phyloP scores from a whole-genome alignment of 331 rosid species.

The Saraca asoca region DNA sequence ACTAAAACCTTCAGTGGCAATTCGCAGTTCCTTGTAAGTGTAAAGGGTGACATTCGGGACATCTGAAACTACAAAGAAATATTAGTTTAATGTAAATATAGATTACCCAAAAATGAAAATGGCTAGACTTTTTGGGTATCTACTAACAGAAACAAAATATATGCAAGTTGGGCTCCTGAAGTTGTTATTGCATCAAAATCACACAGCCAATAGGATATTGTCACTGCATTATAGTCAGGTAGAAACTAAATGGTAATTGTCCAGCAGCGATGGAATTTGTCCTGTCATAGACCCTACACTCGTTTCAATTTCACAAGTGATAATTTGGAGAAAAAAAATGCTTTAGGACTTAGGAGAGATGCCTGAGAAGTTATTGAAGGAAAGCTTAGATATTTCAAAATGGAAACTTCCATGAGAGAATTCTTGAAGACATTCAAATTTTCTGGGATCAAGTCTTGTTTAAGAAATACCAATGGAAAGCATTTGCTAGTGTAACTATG shows the following conservation, averaged over 20 bases:
- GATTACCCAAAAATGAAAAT: conserved; percentile 9
- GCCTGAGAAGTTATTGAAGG: not conserved
- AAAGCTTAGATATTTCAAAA: not conserved
- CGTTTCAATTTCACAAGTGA: not conserved
- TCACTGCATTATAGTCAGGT: not conserved
- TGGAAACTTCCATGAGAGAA: not conserved
- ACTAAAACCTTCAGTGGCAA: conserved; percentile 60
- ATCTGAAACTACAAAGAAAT: conserved; percentile 44
- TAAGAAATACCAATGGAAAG: conserved; percentile 2
- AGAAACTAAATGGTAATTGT: not conserved
- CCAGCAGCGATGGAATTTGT: not conserved
- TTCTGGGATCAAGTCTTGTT: not conserved
- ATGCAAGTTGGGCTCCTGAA: conserved; percentile 1
- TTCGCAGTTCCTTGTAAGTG: conserved; percentile 60
- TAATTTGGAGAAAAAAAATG: too few relatives aligned
- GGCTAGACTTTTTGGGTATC: not conserved
- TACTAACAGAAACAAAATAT: not conserved
- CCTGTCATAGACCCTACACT: not conserved
- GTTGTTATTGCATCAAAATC: too few relatives aligned
- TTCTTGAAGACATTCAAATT: not conserved
- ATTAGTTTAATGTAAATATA: conserved; percentile 23
- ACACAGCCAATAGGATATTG: not conserved
- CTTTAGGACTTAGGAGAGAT: too few relatives aligned
- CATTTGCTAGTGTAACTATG: conserved; percentile 17
- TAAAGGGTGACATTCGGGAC: conserved; percentile 54